Conservation (phyloP, 2,329 filamentous ascomycete species). For the Didymella pomorum region DNA sequence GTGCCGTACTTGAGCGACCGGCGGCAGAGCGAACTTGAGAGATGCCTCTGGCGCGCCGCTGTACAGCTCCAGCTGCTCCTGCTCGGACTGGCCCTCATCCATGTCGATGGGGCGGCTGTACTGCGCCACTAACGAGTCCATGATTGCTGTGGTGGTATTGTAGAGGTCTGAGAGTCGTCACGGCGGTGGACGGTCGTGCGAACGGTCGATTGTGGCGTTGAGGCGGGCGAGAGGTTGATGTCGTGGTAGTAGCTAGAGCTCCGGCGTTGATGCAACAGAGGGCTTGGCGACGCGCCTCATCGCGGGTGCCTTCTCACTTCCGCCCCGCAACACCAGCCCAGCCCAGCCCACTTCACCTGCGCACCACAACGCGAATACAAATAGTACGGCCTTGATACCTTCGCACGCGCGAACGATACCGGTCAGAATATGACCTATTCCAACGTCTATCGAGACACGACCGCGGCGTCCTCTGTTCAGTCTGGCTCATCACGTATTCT, state of each 20-base stretch:
- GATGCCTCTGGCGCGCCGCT: constrained; percentile 79
- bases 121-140: constrained; percentile 92
- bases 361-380: not conserved
- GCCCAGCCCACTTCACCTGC: not conserved
- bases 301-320: constrained; percentile 31
- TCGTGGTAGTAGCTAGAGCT: constrained; percentile 32
- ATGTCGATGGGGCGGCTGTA: constrained; percentile 83
- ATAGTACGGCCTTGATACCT: too few species aligned
- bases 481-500: too few species aligned
- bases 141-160: constrained; percentile 51
- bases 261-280: constrained; percentile 26
- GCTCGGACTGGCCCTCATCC: constrained; percentile 75
- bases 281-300: constrained; percentile 33
- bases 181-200: not conserved
- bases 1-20: constrained; percentile 78
- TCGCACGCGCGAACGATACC: too few species aligned
- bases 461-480: too few species aligned
- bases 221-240: constrained; percentile 26
- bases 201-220: constrained; percentile 18
- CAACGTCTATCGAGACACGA: too few species aligned
- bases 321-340: not conserved
- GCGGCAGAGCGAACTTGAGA: constrained; percentile 93
- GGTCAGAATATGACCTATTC: too few species aligned
- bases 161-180: constrained; percentile 8
- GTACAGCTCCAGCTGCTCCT: constrained; percentile 74